Conservation (phyloP, 768 basidiomycete genomes). For the Mycena capillaripes region DNA sequence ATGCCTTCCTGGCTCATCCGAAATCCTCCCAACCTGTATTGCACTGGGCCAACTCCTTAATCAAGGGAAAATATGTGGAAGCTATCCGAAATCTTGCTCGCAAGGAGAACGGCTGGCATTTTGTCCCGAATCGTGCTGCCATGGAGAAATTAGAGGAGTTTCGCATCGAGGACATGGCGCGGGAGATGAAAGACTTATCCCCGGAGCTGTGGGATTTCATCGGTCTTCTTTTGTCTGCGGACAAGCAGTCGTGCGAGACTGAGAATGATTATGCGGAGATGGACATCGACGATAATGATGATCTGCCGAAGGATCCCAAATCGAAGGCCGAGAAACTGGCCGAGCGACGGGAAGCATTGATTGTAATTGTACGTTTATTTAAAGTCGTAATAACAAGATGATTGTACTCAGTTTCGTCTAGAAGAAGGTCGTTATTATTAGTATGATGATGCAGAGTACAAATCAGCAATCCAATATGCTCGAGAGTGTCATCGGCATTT, state of each 20-base stretch:
- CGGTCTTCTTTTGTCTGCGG: slow-evolving; percentile 10
- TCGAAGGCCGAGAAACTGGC: neutral
- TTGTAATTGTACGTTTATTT: neutral
- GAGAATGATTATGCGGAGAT: neutral
- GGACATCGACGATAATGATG: neutral
- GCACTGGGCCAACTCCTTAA: neutral
- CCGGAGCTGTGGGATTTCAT: slow-evolving; percentile 31
- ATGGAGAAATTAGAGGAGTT: slow-evolving; percentile 27
- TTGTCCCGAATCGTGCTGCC: neutral
- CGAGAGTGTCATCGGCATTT: slow-evolving; percentile 35
- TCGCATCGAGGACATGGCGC: slow-evolving; percentile 29
- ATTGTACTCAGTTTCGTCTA: neutral
- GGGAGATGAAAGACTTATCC: slow-evolving; percentile 8
- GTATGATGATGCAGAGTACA: slow-evolving; percentile 34
- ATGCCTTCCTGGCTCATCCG: too few relatives aligned
- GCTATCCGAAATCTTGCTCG: neutral
- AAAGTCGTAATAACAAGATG: neutral
- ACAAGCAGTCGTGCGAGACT: neutral
- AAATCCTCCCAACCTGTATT: neutral
- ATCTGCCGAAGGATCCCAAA: too few relatives aligned
- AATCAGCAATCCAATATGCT: slow-evolving; percentile 40
- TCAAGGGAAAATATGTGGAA: neutral
- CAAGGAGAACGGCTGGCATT: slow-evolving; percentile 25
- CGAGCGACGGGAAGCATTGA: neutral
- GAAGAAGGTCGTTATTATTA: slow-evolving; percentile 32